Evolutionary conservation across 2,329 filamentous ascomycete genomes (phyloP), one percentile per base, ranked within the genome.

Genomic region (Aspergillus alliaceus): DNA sequence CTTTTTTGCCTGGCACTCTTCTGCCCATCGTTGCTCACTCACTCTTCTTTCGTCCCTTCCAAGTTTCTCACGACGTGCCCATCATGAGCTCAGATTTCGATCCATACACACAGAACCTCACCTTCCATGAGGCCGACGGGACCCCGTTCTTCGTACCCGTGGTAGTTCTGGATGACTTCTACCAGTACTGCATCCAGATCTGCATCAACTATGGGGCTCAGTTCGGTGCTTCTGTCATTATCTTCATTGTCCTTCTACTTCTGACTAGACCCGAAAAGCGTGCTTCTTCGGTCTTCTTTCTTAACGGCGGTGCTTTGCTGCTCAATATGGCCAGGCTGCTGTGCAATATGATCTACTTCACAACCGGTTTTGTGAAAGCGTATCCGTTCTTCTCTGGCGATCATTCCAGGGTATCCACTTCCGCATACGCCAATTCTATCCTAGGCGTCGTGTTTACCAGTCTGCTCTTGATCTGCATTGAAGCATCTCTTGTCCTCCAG

Each of bases 121-220:
- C 72, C 37, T 68, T 88, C 51, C 67, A 73, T 35, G 60, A 69
- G 25, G 65, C 73, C 3, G 75, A 85, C 68, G 80, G 80, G 24
- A 72, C 69, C 1, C 63, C 72, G 1, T 68, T 83, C 59, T 62
- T 69, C 0, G 66, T 81, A 37, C 64, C 69, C 42, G 70, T 86
- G 57, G 47, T 60, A 8, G 68, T 72, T 3, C 58, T 88, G 37
- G 72, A 85, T 62, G 53, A 60, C 4, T 79, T 78, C 50, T 71
- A 80, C 53, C 70, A 76, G 57, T 82, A 82, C 67, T 78, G 77
- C 58, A 71, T 79, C 56, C 74, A 75, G 8, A 68, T 80, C 34
- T 79, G 74, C 69, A 85, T 90, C 78, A 88, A 86, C 74, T 90
- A 88, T 69, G 87, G 84, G 52, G 76, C 82, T 18, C 90, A 93